Base-by-base conservation (phyloP, 1,284 basidiomycete species). In the Trametes sp. region DNA sequence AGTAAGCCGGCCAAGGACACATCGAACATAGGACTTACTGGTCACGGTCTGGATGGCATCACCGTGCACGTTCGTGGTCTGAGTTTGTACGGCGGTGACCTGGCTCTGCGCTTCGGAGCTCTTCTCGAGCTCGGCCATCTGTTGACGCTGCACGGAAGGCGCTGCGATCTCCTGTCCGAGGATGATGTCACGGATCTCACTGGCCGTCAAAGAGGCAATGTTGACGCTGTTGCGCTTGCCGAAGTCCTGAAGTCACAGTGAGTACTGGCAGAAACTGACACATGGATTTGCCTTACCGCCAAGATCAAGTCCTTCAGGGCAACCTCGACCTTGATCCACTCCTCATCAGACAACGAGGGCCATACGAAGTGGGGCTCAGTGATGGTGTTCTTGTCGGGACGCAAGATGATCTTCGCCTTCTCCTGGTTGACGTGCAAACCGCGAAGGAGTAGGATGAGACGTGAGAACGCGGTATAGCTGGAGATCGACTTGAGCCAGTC, bases 401-500 rank as follows among this genome's bases (percentile, higher is more conserved):
- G 93, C 38, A 97, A 81, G 66, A 96, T 93, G 66, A 96, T 90
- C 82, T 99, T 99, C 33, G 98, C 94, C 82, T 99, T 99, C 76
- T 99, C 98, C 76, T 98, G 98, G 82, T 99, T 99, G 78, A 99
- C 98, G 78, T 99, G 98, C 35, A 99, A 84, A 49, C 95, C 95
- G 79, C 98, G 96, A 16, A 99, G 86, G 36, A 99, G 86, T 16
- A 99, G 87, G 66, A 99, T 98, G 50, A 98, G 84, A 63, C 98
- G 94, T 49, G 98, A 99, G 84, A 99, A 99, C 16, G 98, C 98
- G 11, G 98, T 99, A 78, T 98, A 99, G 70, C 94, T 96, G 57
- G 97, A 98, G 73, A 99, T 98, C 14, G 94, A 96, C 82, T 98
- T 98, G 73, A 99, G 86, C 98, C 98, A 99, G 76, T 98, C 97